Base-by-base conservation (phyloP, 345 rosid species). In the Anacardium occidentale region DNA sequence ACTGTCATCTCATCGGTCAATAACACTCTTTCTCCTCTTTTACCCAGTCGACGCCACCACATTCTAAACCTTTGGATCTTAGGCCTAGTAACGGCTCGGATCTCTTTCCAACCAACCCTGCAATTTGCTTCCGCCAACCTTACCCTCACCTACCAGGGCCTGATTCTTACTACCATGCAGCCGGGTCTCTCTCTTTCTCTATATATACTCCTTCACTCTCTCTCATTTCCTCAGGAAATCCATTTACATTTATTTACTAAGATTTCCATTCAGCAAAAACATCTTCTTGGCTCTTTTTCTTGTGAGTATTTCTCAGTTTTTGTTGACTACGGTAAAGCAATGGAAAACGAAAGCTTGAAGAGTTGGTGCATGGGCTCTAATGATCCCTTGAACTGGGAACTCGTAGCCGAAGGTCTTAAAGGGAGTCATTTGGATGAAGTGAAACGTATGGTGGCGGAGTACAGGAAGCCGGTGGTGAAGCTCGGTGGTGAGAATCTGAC, bases 381-480 rank as follows among this genome's bases (percentile, higher is more conserved):
- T 3, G 93, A 91, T 79, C 97, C 94, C 1, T 70, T 91, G 83
- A 89, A 82, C 82, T 91, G 96, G 98, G 93, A 86, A 4, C 70
- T 25, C 14, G 86, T 88, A 48, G 93, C 98, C 0, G 90, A 90
- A 64, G 64, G 84, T 3, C 69, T 94, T 72, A 80, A 76, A 51
- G 97, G 94, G 44, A 90, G 96, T 60, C 97, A 94, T 74, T 82
- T 94, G 61, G 96, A 91, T 20, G 94, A 94, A 74, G 98, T 94
- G 76, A 87, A 81, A 68, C 72, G 83, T 14, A 91, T 91, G 97
- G 93, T 94, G 65, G 82, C 71, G 7, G 93, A 94, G 76, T 90
- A 75, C 61, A 78, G 90, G 78, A 83, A 83, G 76, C 86, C 86
- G 1, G 64, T 73, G 65, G 96, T 94, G 70, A 75, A 64, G 74